These are phyloP conservation scores for Dryadomyces quercus-mongolicae DNA, from an alignment of 2,329 filamentous ascomycete genomes.

Conservation along the genomic window DNA sequence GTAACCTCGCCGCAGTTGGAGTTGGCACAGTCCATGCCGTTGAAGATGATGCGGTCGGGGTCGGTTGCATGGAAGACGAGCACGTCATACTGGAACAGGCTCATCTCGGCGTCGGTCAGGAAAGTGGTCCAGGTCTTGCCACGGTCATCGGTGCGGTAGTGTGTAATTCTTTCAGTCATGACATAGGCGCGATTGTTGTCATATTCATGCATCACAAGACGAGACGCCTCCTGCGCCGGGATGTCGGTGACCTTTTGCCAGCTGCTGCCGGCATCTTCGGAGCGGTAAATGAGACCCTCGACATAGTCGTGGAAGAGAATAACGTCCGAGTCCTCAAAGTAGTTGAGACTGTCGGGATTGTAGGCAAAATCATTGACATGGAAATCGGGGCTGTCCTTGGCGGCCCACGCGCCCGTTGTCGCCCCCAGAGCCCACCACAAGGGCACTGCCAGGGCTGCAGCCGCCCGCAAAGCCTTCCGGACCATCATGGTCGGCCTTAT, in stretches of 20 bases:
- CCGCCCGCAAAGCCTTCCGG: conserved; percentile 31
- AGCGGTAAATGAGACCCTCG: conserved; percentile 59
- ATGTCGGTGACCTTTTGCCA: conserved; percentile 60
- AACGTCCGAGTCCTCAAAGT: conserved; percentile 82
- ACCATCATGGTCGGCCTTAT: conserved; percentile 38
- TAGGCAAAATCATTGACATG: conserved; percentile 53
- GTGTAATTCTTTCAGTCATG: conserved; percentile 53
- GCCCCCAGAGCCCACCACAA: conserved; percentile 12
- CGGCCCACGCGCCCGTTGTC: conserved; percentile 16
- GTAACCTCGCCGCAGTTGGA: conserved; percentile 51
- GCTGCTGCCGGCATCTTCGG: conserved; percentile 63
- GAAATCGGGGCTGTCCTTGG: conserved; percentile 53
- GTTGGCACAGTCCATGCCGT: conserved; percentile 56
- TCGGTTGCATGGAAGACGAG: conserved; percentile 77
- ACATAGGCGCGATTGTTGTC: conserved; percentile 72
- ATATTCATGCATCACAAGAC: conserved; percentile 65
- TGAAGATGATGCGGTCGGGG: conserved; percentile 74
- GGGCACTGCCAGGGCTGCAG: conserved; percentile 38
- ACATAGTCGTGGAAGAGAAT: conserved; percentile 61
- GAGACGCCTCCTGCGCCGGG: conserved; percentile 46
- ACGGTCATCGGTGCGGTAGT: conserved; percentile 75
- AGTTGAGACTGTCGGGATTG: conserved; percentile 59
- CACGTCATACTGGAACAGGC: conserved; percentile 34
- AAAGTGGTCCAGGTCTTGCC: conserved; percentile 76
- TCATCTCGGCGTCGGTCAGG: conserved; percentile 45